Evolutionary conservation across 805 yeast species (phyloP), one percentile per base, ranked within the genome.

Genomic region (Nakazawaea ishiwadae): DNA sequence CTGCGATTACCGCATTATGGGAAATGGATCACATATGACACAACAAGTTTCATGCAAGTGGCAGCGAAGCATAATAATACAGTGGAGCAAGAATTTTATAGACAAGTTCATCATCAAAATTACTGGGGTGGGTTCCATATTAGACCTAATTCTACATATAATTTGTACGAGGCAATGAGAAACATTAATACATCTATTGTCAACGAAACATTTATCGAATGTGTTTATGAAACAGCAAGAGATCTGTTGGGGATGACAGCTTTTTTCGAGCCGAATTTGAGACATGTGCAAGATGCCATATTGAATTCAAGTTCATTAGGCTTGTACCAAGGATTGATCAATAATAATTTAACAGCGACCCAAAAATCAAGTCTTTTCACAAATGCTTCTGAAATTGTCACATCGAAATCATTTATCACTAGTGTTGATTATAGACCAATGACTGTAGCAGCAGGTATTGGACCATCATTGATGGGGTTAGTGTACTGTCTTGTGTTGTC

Each of bases 391-490:
- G 28, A 31, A 14, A 20, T 44, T 8, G 23, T 52, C 17, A 44
- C 51, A 4, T 36, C 40, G 4, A 54, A 55, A 2, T 34, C 49
- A 7, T 36, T 20, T 11, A 49, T 50, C 65, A 28, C 52, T 48
- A 41, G 39, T 15, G 48, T 40, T 3, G 89, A 84, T 51, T 56
- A 66, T 41, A 65, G 68, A 16, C 84, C 86, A 2, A 65, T 63
- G 39, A 58, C 60, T 1, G 63, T 75, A 48, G 62, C 74, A 2
- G 77, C 74, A 4, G 54, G 79, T 11, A 48, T 71, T 31, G 89
- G 88, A 0, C 87, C 90, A 4, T 59, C 78, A 4, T 89, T 84
- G 55, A 81, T 84, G 48, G 95, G 93, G 39, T 68, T 82, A 47
- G 81, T 86, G 56, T 84, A 78, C 57, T 63, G 81, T 55, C 71